Base-by-base conservation (phyloP, 2,329 filamentous ascomycete species). In the Phialophora expanda region DNA sequence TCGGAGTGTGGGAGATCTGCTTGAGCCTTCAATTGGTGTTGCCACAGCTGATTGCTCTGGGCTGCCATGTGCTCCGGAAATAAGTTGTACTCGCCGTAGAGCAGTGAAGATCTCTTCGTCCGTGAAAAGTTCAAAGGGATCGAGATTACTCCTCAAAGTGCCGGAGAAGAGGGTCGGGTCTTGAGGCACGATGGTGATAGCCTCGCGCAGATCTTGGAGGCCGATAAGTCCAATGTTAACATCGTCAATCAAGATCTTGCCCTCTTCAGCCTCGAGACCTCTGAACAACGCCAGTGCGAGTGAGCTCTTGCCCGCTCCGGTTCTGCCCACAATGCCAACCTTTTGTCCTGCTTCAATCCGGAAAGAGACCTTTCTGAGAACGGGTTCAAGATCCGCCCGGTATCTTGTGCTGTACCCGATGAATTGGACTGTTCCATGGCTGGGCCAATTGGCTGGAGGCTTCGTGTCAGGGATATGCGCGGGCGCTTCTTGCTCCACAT, bases 181-280 rank as follows among this genome's bases (percentile, higher is more conserved):
- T 81, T 99, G 95, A 30, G 95, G 95, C 64, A 99, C 95, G 78
- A 99, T 98, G 0, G 96, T 97, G 73, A 99, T 96, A 55, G 91
- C 90, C 79, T 96, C 90, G 62, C 95, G 90, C 73, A 99, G 83
- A 78, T 98, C 94, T 69, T 92, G 90, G n/a, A 99, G 85, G 6
- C 95, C 95, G 69, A 99, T 97, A 68, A 85, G 82, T 58, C 92
- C 89, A 74, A 98, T 92, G 74, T 98, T 92, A n/a, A 99, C 81
- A 69, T 89, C 90, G 72, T 99, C 95, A 61, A 99, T 92, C 22
- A 96, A 75, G 68, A 99, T 97, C 76, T 90, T 91, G 73, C 95
- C 95, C 70, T 87, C 85, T 73, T 97, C 93, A 0, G 95, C 93
- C 78, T 99, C 95, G 1, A 99, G 83, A 0, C 93, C 93, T 64